Percentiles rank a stretch among this genome's conserved stretches.
Conservation (phyloP, 2,329 filamentous ascomycete genomes). For the Alternaria viburni region DNA sequence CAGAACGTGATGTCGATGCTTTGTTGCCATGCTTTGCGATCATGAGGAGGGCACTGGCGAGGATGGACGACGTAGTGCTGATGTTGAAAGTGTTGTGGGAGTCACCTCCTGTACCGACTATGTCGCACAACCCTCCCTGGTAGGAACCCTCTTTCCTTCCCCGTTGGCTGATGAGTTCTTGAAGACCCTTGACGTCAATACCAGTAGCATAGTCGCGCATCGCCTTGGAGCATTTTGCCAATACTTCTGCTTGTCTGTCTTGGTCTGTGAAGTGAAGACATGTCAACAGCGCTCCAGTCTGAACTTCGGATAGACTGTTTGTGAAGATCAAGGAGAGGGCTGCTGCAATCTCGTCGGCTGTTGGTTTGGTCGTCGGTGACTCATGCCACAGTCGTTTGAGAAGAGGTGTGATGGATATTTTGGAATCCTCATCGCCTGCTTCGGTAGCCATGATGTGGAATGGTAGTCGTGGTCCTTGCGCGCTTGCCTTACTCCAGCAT, state of each 20-base stretch:
- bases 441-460: conserved; percentile 33
- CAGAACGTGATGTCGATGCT: conserved; percentile 92
- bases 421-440: conserved; percentile 30
- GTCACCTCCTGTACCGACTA: conserved; percentile 96
- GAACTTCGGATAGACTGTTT: conserved; percentile 84
- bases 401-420: conserved; percentile 70
- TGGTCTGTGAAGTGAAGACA: conserved; percentile 89
- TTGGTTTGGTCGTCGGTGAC: conserved; percentile 54
- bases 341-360: conserved; percentile 82
- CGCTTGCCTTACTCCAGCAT: conserved; percentile 14
- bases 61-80: conserved; percentile 90
- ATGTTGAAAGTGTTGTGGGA: conserved; percentile 98
- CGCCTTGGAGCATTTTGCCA: conserved; percentile 80
- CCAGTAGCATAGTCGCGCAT: conserved; percentile 82
- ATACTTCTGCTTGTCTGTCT: conserved; percentile 82
- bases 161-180: conserved; percentile 64
- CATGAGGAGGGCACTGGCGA: conserved; percentile 83
- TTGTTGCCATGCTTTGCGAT: conserved; percentile 96
- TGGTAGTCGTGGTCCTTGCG: conserved; percentile 2
- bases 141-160: conserved; percentile 75
- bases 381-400: conserved; percentile 74
- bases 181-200: conserved; percentile 70
- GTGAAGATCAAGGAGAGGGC: conserved; percentile 92
- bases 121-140: conserved; percentile 85
- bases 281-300: conserved; percentile 85